Evolutionary conservation across 768 basidiomycete species (phyloP), one percentile per base, ranked within the genome.

Genomic region (Psilocybe tampanensis): DNA sequence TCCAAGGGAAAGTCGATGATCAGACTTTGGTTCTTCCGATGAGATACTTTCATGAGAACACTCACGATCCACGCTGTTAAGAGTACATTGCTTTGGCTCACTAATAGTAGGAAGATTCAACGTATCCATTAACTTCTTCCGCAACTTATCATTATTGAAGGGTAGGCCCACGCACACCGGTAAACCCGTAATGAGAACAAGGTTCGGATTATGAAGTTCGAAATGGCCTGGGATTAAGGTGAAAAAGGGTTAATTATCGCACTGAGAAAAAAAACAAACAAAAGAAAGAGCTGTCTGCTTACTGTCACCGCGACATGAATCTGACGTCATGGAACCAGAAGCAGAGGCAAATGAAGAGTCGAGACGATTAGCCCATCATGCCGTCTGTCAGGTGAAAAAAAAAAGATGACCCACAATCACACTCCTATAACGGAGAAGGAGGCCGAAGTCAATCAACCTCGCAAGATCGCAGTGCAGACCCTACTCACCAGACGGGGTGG

Each of bases 301-400:
- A 84, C 84, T 8, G 84, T 87, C 6, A 79, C 71, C 0, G 77
- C 68, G 3, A 83, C 81, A 66, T 85, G 82, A n/a, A 80, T 68
- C 84, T 86, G 36, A 22, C 13, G 54, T 21, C 32, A 13, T 24
- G 21, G 22, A 12, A 23, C 22, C 39, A 21, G 17, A 41, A 33
- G 26, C 9, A 43, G 6, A 29, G 8, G 42, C 17, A 13, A 8
- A 18, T 21, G 45, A 15, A 47, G 44, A 8, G 21, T 48, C 26
- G 1, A 34, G 33, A 54, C 23, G 5, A 29, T 9, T 9, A 29
- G n/a, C 32, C 26, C 6, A 39, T 29, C 22, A 24, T 47, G 1
- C 24, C 8, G 8, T 17, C 47, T 32, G 21, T 43, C 15, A 51
- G 47, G 13, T 11, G 33, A 26, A 39, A 34, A 39, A 21, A 33